Conservation (phyloP, 345 rosid species). For the Trapa bicornis region DNA sequence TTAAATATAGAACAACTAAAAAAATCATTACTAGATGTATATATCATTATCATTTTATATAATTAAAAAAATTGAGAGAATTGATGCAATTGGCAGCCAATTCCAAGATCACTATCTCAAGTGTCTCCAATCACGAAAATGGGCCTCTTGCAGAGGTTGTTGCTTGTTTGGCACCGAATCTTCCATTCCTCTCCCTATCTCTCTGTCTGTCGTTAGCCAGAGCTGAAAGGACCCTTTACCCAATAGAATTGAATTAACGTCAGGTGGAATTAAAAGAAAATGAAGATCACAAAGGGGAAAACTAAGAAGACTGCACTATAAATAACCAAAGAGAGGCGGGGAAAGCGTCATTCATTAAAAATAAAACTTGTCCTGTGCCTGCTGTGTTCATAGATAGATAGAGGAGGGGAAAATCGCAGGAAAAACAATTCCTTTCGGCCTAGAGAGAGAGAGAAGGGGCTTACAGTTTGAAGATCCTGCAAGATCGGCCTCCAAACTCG, state of each 20-base stretch:
- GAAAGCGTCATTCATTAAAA: neutral
- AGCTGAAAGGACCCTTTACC: neutral
- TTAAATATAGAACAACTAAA: too few species aligned
- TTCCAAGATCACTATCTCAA: too few species aligned
- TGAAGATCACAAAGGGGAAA: slow-evolving; percentile 12
- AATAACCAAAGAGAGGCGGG: slow-evolving; percentile 1
- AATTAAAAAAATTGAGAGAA: too few species aligned
- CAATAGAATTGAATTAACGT: slow-evolving; percentile 1
- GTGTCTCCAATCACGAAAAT: too few species aligned
- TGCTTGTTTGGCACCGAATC: slow-evolving; percentile 12
- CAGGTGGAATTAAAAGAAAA: slow-evolving; percentile 7
- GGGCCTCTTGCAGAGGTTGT: too few species aligned
- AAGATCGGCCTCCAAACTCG: slow-evolving; percentile 34
- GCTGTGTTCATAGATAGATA: neutral
- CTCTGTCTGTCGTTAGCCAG: too few species aligned
- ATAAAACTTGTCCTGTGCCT: neutral
- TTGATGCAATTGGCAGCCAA: too few species aligned
- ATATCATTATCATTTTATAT: too few species aligned
- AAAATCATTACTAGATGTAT: too few species aligned
- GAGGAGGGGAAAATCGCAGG: slow-evolving; percentile 8
- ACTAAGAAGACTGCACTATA: slow-evolving; percentile 26
- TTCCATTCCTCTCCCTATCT: neutral
- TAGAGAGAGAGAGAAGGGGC: slow-evolving; percentile 14
- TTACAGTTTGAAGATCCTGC: slow-evolving; percentile 21
- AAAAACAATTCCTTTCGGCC: slow-evolving; percentile 16